Conservation (phyloP, 345 rosid genomes). For the Acer saccharum region DNA sequence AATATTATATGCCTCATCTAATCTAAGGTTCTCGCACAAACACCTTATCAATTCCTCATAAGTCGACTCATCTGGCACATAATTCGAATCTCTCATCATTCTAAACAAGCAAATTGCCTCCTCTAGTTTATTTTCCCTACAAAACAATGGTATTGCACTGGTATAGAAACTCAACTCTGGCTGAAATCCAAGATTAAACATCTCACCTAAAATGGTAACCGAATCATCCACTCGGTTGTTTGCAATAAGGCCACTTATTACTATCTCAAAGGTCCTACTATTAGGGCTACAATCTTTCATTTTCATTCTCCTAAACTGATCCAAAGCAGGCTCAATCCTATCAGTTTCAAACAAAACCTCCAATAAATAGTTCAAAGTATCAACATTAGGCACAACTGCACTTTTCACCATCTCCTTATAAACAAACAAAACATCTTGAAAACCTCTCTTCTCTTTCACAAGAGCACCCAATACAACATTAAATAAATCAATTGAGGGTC, state of each 20-base stretch:
- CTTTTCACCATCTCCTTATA: conserved; percentile 69
- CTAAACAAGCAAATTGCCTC: conserved; percentile 40
- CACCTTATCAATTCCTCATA: conserved; percentile 36
- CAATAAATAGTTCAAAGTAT: conserved; percentile 50
- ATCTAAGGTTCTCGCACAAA: conserved; percentile 40
- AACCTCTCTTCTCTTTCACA: conserved; percentile 40
- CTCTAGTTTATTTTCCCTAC: conserved; percentile 40
- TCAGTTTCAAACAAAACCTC: conserved; percentile 45
- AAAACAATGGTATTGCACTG: conserved; percentile 40
- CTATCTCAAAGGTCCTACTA: conserved; percentile 48
- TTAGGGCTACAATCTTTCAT: conserved; percentile 51
- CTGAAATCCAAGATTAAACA: conserved; percentile 35
- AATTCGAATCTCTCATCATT: conserved; percentile 42
- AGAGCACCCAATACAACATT: conserved; percentile 46
- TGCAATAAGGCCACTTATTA: conserved; percentile 42
- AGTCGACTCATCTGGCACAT: conserved; percentile 31
- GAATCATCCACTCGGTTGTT: conserved; percentile 37
- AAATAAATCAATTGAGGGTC: conserved; percentile 36
- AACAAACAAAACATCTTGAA: conserved; percentile 45
- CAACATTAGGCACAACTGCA: conserved; percentile 42
- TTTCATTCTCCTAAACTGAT: conserved; percentile 54
- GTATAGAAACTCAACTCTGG: conserved; percentile 39
- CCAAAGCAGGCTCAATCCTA: conserved; percentile 42
- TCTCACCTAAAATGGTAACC: conserved; percentile 37
- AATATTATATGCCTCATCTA: conserved; percentile 41